A percentile compares a stretch with the other conserved stretches of the same genome.
Evolutionary conservation across 768 basidiomycete genomes (phyloP).

Genomic region (Leccinum uliginosum): DNA sequence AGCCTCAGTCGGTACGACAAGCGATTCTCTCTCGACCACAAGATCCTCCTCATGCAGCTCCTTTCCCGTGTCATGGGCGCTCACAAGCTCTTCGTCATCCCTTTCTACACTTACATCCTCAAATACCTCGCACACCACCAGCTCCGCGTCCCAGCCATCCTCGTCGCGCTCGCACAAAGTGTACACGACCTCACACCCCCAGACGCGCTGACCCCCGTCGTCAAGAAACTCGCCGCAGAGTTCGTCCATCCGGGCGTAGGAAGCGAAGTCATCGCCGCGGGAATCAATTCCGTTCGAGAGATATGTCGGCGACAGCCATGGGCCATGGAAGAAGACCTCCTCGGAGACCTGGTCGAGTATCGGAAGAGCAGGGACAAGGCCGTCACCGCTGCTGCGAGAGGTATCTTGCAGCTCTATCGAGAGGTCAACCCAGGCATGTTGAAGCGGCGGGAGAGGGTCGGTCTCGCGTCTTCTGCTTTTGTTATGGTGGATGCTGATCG

Average conservation of each 20-base stretch:
- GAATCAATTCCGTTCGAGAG: slow-evolving; percentile 93
- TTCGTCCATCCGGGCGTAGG: slow-evolving; percentile 98
- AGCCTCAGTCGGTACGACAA: slow-evolving; percentile 82
- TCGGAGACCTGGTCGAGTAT: slow-evolving; percentile 92
- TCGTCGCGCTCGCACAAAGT: slow-evolving; percentile 90
- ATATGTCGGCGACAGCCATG: slow-evolving; percentile 93
- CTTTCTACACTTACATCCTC: slow-evolving; percentile 94
- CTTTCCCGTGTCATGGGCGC: slow-evolving; percentile 89
- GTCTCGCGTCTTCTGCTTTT: slow-evolving; percentile 19
- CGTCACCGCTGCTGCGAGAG: slow-evolving; percentile 84
- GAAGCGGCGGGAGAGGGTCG: slow-evolving; percentile 79
- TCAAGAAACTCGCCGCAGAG: slow-evolving; percentile 89
- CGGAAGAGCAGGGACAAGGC: slow-evolving; percentile 93
- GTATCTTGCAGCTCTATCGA: slow-evolving; percentile 85
- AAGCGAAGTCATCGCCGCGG: slow-evolving; percentile 91
- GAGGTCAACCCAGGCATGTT: slow-evolving; percentile 94
- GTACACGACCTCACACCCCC: slow-evolving; percentile 95
- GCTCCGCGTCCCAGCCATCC: slow-evolving; percentile 86
- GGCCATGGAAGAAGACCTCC: slow-evolving; percentile 93
- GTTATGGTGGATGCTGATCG: background rate
- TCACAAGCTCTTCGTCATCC: slow-evolving; percentile 89
- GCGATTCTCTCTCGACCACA: slow-evolving; percentile 94
- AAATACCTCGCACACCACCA: slow-evolving; percentile 93
- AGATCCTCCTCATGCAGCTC: slow-evolving; percentile 95
- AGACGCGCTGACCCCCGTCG: slow-evolving; percentile 82